Base-by-base conservation (phyloP, 345 rosid species). In the Raphanus sativus region DNA sequence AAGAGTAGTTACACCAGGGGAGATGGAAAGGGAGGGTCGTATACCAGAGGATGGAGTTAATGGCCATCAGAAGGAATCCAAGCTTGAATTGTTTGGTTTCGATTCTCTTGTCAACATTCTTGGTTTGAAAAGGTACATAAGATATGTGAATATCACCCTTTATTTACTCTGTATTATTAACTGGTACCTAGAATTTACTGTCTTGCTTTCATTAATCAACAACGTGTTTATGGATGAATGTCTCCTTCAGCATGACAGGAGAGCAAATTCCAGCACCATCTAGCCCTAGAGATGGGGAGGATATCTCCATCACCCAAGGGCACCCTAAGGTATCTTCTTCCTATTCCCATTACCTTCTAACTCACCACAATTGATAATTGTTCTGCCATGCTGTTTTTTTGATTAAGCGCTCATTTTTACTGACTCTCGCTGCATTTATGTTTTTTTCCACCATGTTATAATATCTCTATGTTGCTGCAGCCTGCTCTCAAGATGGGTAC, bases 21-120 rank as follows among this genome's bases (percentile, higher is more conserved):
- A 77, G 67, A 17, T 45, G 70, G 81, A 60, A 10, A 81, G 71
- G 69, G 86, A 85, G 56, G 86, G 80, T 73, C 40, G 71, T 13
- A 32, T 70, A 68, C 82, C 88, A 21, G 85, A 81, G 25, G 82
- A 85, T 83, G 83, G 80, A 68, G 76, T 73, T n/a, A 85, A 87
- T 86, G 94, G 89, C 30, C 79, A 85, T n/a, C 91, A 81, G 36
- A 81, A 78, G n/a, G 94, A 90, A 66, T 83, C 94, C 68, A 93
- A 85, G 71, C 84, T 96, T 85, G 99, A 96, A 77, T 82, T 96
- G 81, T 96, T 96, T 88, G 99, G 99, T 83, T 96, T 95, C 17
- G 99, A 93, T 84, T 95, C 99, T 66, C 98, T 96, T 77, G 99
- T 96, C 65, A 91, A 86, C 78, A 93, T 96, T 84, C 99, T 96